phyloP scores from a whole-genome alignment of 2,329 filamentous ascomycete species.

The Colletotrichum sp. region DNA sequence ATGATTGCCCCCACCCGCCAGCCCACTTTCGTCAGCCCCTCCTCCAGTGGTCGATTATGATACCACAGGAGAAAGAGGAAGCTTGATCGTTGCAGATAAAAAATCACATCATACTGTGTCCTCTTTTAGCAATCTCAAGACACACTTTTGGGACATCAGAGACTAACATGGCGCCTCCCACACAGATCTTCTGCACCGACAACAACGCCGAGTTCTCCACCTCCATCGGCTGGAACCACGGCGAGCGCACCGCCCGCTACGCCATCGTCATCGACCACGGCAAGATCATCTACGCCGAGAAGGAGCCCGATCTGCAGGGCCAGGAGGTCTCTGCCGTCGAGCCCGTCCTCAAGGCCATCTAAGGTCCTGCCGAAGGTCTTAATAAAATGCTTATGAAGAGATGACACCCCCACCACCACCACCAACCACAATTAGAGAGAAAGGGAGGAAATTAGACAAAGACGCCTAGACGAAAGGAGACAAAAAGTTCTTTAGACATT shows the following conservation, averaged over 20 bases:
- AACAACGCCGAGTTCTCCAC: constrained; percentile 72
- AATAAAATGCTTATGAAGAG: background rate
- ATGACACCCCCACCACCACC: background rate
- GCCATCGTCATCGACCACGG: constrained; percentile 83
- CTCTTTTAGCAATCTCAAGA: background rate
- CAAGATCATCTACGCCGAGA: constrained; percentile 81
- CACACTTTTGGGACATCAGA: background rate
- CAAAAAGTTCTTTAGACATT: background rate
- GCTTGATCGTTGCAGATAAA: background rate
- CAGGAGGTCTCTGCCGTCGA: constrained; percentile 57
- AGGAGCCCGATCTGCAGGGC: constrained; percentile 60
- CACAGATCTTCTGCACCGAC: constrained; percentile 77
- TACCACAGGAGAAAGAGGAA: background rate
- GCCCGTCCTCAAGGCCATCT: constrained; percentile 59
- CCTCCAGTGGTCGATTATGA: background rate
- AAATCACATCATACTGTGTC: background rate
- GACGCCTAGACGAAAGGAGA: background rate
- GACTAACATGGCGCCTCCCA: constrained; percentile 3
- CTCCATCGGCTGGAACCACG: constrained; percentile 76
- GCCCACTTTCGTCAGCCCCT: constrained; percentile 11
- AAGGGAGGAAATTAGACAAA: background rate
- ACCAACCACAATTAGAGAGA: background rate
- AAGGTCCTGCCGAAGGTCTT: background rate
- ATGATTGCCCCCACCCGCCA: background rate
- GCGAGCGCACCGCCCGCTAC: constrained; percentile 78